A percentile compares a stretch with the other conserved stretches of the same genome.
phyloP scores from a whole-genome alignment of 768 basidiomycete species.

The Mrakia hoshinonis region DNA sequence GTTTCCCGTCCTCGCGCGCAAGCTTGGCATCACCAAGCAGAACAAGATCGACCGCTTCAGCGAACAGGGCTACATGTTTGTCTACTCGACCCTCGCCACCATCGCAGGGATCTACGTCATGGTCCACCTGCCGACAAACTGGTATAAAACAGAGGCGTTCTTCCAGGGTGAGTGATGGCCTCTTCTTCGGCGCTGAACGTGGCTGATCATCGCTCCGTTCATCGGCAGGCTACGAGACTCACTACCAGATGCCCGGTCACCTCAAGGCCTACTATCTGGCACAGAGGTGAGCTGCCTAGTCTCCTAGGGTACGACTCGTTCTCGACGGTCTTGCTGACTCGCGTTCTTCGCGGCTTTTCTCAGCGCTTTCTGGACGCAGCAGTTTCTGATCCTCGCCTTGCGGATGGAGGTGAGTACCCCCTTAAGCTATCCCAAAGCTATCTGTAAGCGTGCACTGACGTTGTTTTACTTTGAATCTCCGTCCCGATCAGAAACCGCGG shows the following conservation, averaged over 20 bases:
- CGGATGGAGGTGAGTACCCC: conserved; percentile 2
- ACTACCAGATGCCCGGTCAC: conserved; percentile 13
- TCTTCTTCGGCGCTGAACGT: no score
- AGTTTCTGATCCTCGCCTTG: conserved; percentile 1
- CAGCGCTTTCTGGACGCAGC: conserved; percentile 7
- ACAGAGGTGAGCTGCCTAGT: neutral
- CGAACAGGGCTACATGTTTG: conserved; percentile 4
- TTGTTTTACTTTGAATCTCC: neutral
- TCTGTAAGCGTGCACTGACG: neutral
- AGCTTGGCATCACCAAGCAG: neutral
- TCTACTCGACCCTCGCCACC: neutral
- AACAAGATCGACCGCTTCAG: conserved; percentile 10
- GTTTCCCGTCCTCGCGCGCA: neutral
- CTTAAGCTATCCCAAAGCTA: neutral
- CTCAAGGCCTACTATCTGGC: conserved; percentile 6
- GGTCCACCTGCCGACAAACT: conserved; percentile 7
- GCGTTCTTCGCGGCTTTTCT: neutral
- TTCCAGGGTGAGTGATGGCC: neutral
- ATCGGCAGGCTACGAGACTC: conserved; percentile 10
- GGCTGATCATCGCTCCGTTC: neutral
- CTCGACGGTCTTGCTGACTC: neutral
- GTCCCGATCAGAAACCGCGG: conserved; percentile 5
- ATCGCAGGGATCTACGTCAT: conserved; percentile 3
- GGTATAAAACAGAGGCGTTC: conserved; percentile 12
- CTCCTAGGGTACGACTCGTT: neutral